Conservation (phyloP, 306 rosid genomes). For the Glycine tomentella region DNA sequence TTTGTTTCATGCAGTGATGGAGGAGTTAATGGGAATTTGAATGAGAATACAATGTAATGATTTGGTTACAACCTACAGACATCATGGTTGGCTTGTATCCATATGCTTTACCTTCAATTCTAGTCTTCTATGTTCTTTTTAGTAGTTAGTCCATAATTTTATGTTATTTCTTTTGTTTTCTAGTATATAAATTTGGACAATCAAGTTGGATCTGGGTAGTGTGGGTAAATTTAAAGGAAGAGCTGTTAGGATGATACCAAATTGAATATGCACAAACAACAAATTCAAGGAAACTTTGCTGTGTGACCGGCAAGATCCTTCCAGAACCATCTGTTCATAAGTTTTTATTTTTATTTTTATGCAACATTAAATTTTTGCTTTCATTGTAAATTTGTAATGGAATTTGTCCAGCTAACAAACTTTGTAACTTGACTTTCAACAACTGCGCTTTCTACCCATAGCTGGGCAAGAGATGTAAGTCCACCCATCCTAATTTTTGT, state of each 20-base stretch:
- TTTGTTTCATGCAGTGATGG: constrained; percentile 27
- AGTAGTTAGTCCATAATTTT: background rate
- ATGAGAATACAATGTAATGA: constrained; percentile 20
- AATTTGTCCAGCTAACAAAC: constrained; percentile 28
- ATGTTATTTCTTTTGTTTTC: background rate
- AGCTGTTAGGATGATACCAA: constrained; percentile 27
- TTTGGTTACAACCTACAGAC: constrained; percentile 4
- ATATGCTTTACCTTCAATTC: background rate
- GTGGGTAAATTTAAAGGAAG: background rate
- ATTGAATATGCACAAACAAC: constrained; percentile 27
- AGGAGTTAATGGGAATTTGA: constrained; percentile 29
- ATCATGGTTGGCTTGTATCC: constrained; percentile 1
- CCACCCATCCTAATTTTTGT: constrained; percentile 29
- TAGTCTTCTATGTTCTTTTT: constrained; percentile 17
- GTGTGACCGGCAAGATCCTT: constrained; percentile 40
- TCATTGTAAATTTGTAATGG: constrained; percentile 17
- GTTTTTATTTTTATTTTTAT: constrained; percentile 11
- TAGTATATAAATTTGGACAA: constrained; percentile 1
- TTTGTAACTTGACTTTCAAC: constrained; percentile 38
- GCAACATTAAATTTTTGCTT: constrained; percentile 33
- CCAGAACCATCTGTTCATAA: constrained; percentile 19
- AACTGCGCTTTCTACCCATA: background rate
- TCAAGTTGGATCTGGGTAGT: constrained; percentile 12
- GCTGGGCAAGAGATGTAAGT: constrained; percentile 24
- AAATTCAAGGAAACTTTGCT: constrained; percentile 37